Base-by-base conservation (phyloP, 208 protist genomes). In the Porcisia hertigi region DNA sequence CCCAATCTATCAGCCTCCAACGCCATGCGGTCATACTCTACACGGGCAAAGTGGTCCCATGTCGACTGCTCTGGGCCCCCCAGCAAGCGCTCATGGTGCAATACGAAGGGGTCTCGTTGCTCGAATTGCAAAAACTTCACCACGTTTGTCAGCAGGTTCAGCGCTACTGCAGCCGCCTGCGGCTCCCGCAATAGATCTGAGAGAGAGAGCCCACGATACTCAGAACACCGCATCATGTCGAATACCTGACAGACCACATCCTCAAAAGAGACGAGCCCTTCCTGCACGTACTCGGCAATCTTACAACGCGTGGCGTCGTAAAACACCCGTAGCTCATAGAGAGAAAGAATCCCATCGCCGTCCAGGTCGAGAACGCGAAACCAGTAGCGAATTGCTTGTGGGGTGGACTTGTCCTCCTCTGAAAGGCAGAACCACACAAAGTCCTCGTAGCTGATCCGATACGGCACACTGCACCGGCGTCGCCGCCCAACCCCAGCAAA, bases 381-480 rank as follows among this genome's bases (percentile, higher is more conserved):
- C 97, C 97, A 99, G 83, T 98, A 99, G 64, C 95, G 90, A 47
- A 99, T 90, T 20, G 94, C 86, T 39, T 88, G 89, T 1, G 86
- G 77, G 9, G 89, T 97, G 8, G 89, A 94, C 82, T 99, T 99
- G 77, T 99, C 97, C 81, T 99, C 96, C 77, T 99, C 97, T 2
- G 89, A 98, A 14, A 99, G 83, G 66, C 95, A 98, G 84, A 99
- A 99, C 94, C 90, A 98, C 20, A 99, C 92, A 92, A 99, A 99
- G 73, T 99, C 97, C 55, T 98, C 90, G 80, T 98, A 99, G 52
- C 81, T 89, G 71, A 99, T 98, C 65, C 76, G 74, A 36, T 88
- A 71, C 52, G 84, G 85, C 41, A 82, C 58, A 39, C 49, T 52
- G 59, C 84, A 94, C 3, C 81, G 76, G n/a, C 80, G 66, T 60